Evolutionary conservation across 306 rosid species (phyloP), one percentile per base, ranked within the genome.

Genomic region (Ceratonia siliqua): DNA sequence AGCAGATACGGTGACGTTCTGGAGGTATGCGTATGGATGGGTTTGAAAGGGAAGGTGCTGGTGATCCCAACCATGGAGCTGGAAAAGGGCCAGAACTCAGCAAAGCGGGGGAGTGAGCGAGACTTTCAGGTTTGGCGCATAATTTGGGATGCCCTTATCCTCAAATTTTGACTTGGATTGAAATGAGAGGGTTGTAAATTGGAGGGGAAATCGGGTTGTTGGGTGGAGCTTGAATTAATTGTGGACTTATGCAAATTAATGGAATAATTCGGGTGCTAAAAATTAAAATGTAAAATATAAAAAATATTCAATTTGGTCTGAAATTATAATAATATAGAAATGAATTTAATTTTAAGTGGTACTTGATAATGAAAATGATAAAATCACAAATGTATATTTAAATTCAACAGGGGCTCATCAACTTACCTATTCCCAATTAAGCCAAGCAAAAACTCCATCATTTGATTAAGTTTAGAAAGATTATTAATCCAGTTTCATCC

Each of bases 1-100:
- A 67, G 64, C 2, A 62, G 36, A 28, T 49, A 78, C 36, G 76
- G 76, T 8, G 89, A 58, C 45, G 84, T 18, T 76, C 30, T 70
- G 25, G 73, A 6, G 58, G 77, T 35, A 25, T 46, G 86, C 15
- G 50, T 79, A 0, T 72, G 75, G 55, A 83, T 62, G 65, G 82
- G 74, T 25, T 82, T 83, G 73, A 82, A 83, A 57, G 96, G 69
- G 68, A 83, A 79, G 66, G 81, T 76, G 87, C 83, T 78, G 77
- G 89, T 64, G 68, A 92, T 80, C 76, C 90, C 95, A 78, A 96
- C 92, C 99, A 94, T 94, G 81, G 80, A 62, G 38, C 59, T 7
- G 76, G 25, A 33, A n/a, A 43, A 4, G 17, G 33, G 45, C 6
- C 30, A 24, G 36, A 61, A 9, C 25, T 20, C 21, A 58, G 25